Evolutionary conservation across 805 yeast species (phyloP).

Genomic region (Komagataella kurtzmanii): DNA sequence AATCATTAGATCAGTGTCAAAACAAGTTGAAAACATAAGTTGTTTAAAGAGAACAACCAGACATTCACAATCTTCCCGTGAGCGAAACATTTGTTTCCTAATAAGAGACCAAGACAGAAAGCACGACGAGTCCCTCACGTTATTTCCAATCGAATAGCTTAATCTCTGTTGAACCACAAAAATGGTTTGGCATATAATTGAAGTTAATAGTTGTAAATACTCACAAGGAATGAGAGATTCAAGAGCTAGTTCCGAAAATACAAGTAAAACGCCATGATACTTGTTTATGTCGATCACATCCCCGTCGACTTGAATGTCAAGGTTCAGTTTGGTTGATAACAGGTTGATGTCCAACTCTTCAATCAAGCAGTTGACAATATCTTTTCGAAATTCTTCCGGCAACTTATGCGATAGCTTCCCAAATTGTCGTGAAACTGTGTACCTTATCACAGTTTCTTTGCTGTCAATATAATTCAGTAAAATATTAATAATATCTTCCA

Average conservation of each 20-base stretch:
- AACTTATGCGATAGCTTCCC: conserved; percentile 28
- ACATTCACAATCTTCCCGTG: conserved; percentile 7
- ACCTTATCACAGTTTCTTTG: conserved; percentile 44
- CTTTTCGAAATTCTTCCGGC: conserved; percentile 23
- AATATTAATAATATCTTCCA: conserved; percentile 36
- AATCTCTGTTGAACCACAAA: conserved; percentile 45
- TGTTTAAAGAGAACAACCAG: conserved; percentile 15
- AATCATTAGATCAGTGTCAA: conserved; percentile 63
- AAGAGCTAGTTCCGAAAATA: conserved; percentile 34
- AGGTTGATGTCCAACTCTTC: conserved; percentile 14
- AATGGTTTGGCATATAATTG: conserved; percentile 30
- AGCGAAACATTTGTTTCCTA: conserved; percentile 18
- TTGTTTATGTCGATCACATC: conserved; percentile 24
- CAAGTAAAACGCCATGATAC: conserved; percentile 47
- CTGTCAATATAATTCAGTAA: conserved; percentile 30
- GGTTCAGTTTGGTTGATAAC: background rate
- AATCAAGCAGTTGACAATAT: conserved; percentile 22
- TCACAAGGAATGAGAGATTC: conserved; percentile 7
- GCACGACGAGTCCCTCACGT: conserved; percentile 75
- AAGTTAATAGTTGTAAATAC: conserved; percentile 13
- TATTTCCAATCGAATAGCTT: conserved; percentile 44
- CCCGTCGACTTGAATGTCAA: conserved; percentile 9
- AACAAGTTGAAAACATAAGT: conserved; percentile 40
- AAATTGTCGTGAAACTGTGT: conserved; percentile 52
- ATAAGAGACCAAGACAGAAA: conserved; percentile 73